A percentile compares a stretch with the other conserved stretches of the same genome.
These are phyloP conservation scores for Pseudogymnoascus pannorum DNA, from an alignment of 2,329 filamentous ascomycete genomes.

Conservation along the genomic window DNA sequence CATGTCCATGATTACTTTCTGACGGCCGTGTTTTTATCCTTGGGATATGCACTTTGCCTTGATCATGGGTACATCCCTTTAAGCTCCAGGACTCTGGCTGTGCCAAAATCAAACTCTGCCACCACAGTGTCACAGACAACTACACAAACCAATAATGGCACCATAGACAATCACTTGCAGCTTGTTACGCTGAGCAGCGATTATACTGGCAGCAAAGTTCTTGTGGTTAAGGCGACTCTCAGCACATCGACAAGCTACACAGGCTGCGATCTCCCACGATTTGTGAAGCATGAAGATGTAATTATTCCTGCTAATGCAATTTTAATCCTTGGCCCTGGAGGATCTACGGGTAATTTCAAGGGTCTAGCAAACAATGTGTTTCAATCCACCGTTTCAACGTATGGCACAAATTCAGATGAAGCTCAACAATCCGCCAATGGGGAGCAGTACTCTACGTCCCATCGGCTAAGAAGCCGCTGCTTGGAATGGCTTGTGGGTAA, in stretches of 20 bases:
- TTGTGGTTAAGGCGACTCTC: slow-evolving; percentile 11
- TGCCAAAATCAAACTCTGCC: slow-evolving; percentile 12
- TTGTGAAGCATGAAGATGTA: not conserved
- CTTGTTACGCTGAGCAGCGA: slow-evolving; percentile 4
- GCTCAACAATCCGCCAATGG: not conserved
- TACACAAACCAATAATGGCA: not conserved
- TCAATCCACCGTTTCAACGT: not conserved
- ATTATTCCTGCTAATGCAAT: slow-evolving; percentile 4
- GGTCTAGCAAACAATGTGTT: not conserved
- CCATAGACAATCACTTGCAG: not conserved
- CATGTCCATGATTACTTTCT: slow-evolving; percentile 28
- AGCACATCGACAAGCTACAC: not conserved
- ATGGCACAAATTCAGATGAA: not conserved
- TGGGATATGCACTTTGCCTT: slow-evolving; percentile 27
- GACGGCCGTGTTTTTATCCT: slow-evolving; percentile 27
- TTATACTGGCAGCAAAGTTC: slow-evolving; percentile 3
- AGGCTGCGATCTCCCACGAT: not conserved
- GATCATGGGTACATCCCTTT: slow-evolving; percentile 27
- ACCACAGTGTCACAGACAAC: not conserved
- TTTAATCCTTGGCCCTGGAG: slow-evolving; percentile 27
- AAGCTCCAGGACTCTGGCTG: slow-evolving; percentile 29
- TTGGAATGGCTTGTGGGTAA: slow-evolving; percentile 28
- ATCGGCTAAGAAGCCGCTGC: slow-evolving; percentile 13
- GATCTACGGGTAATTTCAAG: not conserved
- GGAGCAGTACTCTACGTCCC: not conserved